Evolutionary conservation across 78 protist species (phyloP), one percentile per base, ranked within the genome.

Genomic region (Dictyostelium intermedium): DNA sequence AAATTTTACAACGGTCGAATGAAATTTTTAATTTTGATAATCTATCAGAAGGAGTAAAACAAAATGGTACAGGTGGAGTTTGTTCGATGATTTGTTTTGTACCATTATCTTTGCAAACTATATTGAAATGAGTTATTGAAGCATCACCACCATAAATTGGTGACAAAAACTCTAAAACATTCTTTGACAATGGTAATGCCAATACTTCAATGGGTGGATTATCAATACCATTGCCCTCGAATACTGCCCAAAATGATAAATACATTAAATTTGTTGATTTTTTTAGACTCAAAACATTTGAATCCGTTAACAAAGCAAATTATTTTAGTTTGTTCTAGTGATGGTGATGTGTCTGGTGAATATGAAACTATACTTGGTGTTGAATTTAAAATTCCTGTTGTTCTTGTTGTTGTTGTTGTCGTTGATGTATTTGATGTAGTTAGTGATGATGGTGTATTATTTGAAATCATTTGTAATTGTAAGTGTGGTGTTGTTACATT

Each of bases 101-200:
- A 2, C 87, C 87, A 80, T 89, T 89, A 34, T 89, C 86, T 70
- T 89, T 89, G 23, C 94, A 89, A 25, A 89, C 87, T 32, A 89
- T 89, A 16, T 78, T 10, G 73, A 89, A 89, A 80, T 89, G 85
- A 10, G 87, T 69, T 10, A 89, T 89, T 20, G 87, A 35, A 2
- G 94, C 85, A 20, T 89, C 94, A 32, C 94, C 94, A 32, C 94
- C 94, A 56, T 63, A 89, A 14, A 89, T 89, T 2, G 94, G 94
- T 30, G 63, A 34, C 0, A 39, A 63, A 69, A 89, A 89, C 34
- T 89, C 94, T 30, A 89, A 34, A 11, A 89, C 94, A 32, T 35
- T 56, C 14, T 84, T 84, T 78, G 94, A 74, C 1, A 89, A 69
- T 14, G 94, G 87, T 35, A 89, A 35, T 7, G 94, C 94, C 1